Evolutionary conservation across 495 filamentous ascomycete species (phyloP).

Genomic region (Podospora tetraspora): DNA sequence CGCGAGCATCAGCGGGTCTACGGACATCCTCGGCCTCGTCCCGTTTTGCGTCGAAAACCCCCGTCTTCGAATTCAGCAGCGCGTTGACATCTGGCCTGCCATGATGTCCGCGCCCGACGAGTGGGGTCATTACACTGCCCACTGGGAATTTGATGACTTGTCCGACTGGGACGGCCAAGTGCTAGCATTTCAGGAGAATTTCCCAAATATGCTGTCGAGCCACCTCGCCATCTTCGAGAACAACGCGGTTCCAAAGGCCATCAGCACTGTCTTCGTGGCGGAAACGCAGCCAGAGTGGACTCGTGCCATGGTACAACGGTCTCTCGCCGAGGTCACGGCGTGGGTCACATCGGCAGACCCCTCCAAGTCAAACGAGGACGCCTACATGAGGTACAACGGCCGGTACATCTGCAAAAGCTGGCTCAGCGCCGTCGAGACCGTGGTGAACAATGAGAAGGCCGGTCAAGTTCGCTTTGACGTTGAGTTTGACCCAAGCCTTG

Average conservation of each 20-base stretch:
- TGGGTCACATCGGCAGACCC: background rate
- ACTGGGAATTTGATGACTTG: background rate
- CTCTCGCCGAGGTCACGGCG: background rate
- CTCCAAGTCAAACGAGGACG: background rate
- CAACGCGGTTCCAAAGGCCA: background rate
- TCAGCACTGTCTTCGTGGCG: background rate
- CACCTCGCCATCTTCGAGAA: background rate
- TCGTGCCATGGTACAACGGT: background rate
- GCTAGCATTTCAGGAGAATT: background rate
- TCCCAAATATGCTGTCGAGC: background rate
- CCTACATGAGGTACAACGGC: background rate
- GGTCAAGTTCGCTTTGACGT: background rate
- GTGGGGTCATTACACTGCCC: background rate
- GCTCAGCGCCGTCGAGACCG: background rate
- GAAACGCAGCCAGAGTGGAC: background rate
- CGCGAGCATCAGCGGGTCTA: background rate
- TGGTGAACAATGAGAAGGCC: background rate
- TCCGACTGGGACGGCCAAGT: background rate
- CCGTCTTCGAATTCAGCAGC: background rate
- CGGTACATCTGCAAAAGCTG: background rate
- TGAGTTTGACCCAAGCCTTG: background rate
- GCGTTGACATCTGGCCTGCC: background rate
- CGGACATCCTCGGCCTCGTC: background rate
- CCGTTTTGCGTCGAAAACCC: conserved; percentile 4
- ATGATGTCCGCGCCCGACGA: background rate